These are phyloP conservation scores for Crucibulum laeve DNA, from an alignment of 768 basidiomycete genomes.

Conservation along the genomic window DNA sequence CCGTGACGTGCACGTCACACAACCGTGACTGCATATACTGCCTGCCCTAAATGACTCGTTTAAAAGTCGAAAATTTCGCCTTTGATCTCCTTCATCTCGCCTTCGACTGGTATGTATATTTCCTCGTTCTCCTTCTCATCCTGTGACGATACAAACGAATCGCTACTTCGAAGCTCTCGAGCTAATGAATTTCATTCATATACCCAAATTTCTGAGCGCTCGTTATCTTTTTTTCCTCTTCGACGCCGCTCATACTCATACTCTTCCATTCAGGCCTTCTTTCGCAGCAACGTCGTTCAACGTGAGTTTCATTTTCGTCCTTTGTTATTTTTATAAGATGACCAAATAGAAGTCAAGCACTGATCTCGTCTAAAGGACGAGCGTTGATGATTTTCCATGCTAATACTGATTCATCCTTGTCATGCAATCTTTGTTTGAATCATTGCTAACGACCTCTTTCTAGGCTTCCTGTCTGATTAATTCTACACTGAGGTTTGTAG, in stretches of 20 bases:
- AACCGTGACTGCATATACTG: too few relatives aligned
- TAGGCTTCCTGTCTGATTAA: slow-evolving; percentile 19
- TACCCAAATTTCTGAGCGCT: slow-evolving; percentile 92
- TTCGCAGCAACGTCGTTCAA: too few relatives aligned
- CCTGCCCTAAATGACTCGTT: too few relatives aligned
- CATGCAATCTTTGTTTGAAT: background rate
- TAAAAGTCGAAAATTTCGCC: slow-evolving; percentile 11
- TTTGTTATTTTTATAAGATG: slow-evolving; percentile 44
- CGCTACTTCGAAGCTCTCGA: slow-evolving; percentile 78
- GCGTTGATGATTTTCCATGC: slow-evolving; percentile 82
- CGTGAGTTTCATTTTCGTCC: too few relatives aligned
- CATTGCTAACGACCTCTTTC: background rate
- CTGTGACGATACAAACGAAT: slow-evolving; percentile 74
- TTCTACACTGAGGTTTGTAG: background rate
- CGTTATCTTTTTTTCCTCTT: background rate
- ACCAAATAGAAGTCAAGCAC: slow-evolving; percentile 90
- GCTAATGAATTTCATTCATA: slow-evolving; percentile 67
- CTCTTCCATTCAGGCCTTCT: background rate
- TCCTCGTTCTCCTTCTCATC: slow-evolving; percentile 10
- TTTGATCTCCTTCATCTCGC: slow-evolving; percentile 10
- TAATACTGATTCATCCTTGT: slow-evolving; percentile 64
- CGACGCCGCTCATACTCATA: too few relatives aligned
- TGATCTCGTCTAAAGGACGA: slow-evolving; percentile 72
- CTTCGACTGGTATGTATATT: slow-evolving; percentile 25
- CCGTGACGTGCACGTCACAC: too few relatives aligned